These are phyloP conservation scores for Fusarium sp. DNA, from an alignment of 2,329 filamentous ascomycete species.

Conservation along the genomic window DNA sequence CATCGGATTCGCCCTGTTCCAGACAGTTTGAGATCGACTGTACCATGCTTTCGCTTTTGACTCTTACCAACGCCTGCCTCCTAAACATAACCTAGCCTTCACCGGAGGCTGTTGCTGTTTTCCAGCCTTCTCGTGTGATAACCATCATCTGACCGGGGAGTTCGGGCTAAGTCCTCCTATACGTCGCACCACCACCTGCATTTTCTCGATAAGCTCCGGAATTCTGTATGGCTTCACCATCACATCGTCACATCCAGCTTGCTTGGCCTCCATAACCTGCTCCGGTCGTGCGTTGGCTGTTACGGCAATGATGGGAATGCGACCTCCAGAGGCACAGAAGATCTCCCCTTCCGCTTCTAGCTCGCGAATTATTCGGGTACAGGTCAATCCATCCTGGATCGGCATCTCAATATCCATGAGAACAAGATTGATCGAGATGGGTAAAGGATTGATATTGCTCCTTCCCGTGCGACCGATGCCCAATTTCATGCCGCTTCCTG, in stretches of 20 bases:
- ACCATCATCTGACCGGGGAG: slow-evolving; percentile 46
- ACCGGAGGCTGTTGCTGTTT: slow-evolving; percentile 34
- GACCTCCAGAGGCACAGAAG: slow-evolving; percentile 58
- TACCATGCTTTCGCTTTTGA: not conserved
- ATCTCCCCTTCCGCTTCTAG: slow-evolving; percentile 69
- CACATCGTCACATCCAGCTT: slow-evolving; percentile 71
- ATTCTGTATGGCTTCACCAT: slow-evolving; percentile 80
- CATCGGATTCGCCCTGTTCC: not conserved
- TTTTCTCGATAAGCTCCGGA: slow-evolving; percentile 70
- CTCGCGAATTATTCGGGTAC: slow-evolving; percentile 73
- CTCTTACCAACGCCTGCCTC: not conserved
- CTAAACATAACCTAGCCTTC: not conserved
- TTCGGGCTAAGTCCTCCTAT: slow-evolving; percentile 50
- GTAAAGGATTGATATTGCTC: slow-evolving; percentile 26
- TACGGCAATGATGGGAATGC: slow-evolving; percentile 74
- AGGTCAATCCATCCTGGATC: slow-evolving; percentile 77
- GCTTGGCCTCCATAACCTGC: slow-evolving; percentile 66
- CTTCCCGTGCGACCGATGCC: slow-evolving; percentile 25
- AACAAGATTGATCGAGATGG: slow-evolving; percentile 68
- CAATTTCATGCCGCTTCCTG: slow-evolving; percentile 31
- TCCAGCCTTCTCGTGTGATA: slow-evolving; percentile 20
- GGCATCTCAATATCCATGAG: slow-evolving; percentile 86
- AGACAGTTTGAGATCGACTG: slow-evolving; percentile 1
- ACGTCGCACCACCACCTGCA: slow-evolving; percentile 62
- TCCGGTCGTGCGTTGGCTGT: slow-evolving; percentile 76